Conservation (phyloP, 768 basidiomycete genomes). For the Trichaptum fuscoviolaceum region DNA sequence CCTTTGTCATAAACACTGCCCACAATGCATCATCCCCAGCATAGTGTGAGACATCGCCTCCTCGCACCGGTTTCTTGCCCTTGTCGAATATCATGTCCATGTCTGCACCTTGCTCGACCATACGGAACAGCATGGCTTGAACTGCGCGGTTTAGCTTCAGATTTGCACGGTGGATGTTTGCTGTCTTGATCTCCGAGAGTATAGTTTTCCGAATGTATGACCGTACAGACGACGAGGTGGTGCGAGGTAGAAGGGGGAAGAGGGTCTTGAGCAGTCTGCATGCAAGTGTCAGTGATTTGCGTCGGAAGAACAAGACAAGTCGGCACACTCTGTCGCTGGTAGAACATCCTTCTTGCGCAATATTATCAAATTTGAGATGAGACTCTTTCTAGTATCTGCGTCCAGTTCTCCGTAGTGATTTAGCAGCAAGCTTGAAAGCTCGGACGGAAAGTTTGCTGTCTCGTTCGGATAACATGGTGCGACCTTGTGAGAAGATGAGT, state of each 20-base stretch:
- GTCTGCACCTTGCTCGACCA: conserved; percentile 92
- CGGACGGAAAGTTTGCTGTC: conserved; percentile 78
- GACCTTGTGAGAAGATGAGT: conserved; percentile 40
- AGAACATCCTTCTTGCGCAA: conserved; percentile 91
- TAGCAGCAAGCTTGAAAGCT: conserved; percentile 72
- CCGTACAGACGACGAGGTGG: conserved; percentile 79
- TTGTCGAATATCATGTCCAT: conserved; percentile 79
- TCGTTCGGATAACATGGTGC: conserved; percentile 91
- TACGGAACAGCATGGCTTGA: conserved; percentile 91
- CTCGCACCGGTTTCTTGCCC: conserved; percentile 35
- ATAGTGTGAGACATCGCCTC: conserved; percentile 23
- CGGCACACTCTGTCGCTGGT: conserved; percentile 80
- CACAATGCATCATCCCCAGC: conserved; percentile 88
- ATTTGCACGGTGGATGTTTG: conserved; percentile 84
- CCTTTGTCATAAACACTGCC: conserved; percentile 91
- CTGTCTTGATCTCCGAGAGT: conserved; percentile 85
- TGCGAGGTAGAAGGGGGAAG: conserved; percentile 95
- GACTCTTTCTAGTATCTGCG: conserved; percentile 76
- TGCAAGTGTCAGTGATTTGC: conserved; percentile 3
- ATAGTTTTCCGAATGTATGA: conserved; percentile 90
- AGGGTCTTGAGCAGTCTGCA: conserved; percentile 78
- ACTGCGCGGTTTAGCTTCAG: conserved; percentile 96
- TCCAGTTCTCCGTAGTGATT: conserved; percentile 71
- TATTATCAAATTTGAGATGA: conserved; percentile 91
- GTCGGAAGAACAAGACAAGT: conserved; percentile 1